These are phyloP conservation scores for Saitozyma podzolica DNA, from an alignment of 768 basidiomycete species.

Conservation along the genomic window DNA sequence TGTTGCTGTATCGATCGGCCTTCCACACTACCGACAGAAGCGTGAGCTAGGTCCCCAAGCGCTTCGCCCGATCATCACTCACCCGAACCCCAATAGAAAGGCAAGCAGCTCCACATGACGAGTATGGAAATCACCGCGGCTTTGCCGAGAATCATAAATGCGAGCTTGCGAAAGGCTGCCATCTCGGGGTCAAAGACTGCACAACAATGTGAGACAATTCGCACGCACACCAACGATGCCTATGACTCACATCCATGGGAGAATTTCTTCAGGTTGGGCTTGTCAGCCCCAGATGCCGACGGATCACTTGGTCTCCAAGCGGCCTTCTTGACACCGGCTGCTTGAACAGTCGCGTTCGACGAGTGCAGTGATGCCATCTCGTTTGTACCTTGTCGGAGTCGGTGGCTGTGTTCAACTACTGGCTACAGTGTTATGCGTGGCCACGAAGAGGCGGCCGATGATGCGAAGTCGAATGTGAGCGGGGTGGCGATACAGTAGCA, in stretches of 20 bases:
- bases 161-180: constrained; percentile 29
- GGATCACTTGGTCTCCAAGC: background rate
- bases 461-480: too few species aligned
- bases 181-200: constrained; percentile 40
- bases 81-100: constrained; percentile 53
- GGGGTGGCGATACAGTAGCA: too few species aligned
- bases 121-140: constrained; percentile 50
- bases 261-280: constrained; percentile 25
- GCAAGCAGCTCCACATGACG: constrained; percentile 56
- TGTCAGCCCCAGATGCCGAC: too few species aligned
- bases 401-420: too few species aligned
- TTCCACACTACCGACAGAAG: constrained; percentile 34
- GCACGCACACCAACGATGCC: background rate
- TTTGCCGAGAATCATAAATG: constrained; percentile 48
- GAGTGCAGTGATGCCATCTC: too few species aligned
- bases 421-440: too few species aligned
- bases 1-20: constrained; percentile 43
- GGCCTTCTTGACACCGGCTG: background rate
- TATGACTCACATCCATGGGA: constrained; percentile 31
- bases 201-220: background rate
- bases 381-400: too few species aligned
- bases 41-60: too few species aligned
- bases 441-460: too few species aligned
- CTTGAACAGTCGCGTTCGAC: too few species aligned
- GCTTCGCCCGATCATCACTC: constrained; percentile 13